phyloP scores from a whole-genome alignment of 2,329 filamentous ascomycete species.

The Hymenoscyphus fructigenus region DNA sequence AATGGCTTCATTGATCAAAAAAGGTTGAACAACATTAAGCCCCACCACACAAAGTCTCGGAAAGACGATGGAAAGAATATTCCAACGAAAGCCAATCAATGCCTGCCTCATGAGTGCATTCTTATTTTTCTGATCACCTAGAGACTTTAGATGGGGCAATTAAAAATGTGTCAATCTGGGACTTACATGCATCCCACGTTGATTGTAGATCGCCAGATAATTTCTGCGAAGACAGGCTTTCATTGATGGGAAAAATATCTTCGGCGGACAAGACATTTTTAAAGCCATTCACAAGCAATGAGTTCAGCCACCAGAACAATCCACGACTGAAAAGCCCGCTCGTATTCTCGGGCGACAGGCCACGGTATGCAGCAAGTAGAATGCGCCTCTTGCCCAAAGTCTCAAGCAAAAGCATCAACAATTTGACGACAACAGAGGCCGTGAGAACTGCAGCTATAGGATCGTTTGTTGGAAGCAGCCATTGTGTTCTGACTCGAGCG shows the following conservation, averaged over 20 bases:
- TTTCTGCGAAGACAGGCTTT: constrained; percentile 16
- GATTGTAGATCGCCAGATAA: no score
- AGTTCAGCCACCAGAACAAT: constrained; percentile 10
- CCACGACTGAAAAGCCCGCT: constrained; percentile 37
- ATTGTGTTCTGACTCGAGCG: constrained; percentile 25
- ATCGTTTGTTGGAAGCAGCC: constrained; percentile 15
- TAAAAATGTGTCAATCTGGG: no score
- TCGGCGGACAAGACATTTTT: constrained; percentile 34
- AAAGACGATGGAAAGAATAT: constrained; percentile 13
- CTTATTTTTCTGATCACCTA: constrained; percentile 25
- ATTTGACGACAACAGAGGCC: constrained; percentile 21
- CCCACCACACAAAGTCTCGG: constrained; percentile 28
- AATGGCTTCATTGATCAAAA: constrained; percentile 23
- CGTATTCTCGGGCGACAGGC: constrained; percentile 33
- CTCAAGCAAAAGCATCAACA: constrained; percentile 24
- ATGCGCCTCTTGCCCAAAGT: constrained; percentile 22
- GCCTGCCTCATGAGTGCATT: constrained; percentile 19
- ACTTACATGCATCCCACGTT: no score
- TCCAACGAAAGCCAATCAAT: constrained; percentile 25
- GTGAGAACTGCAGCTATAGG: constrained; percentile 15
- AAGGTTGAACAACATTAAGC: constrained; percentile 29
- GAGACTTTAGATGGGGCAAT: constrained; percentile 19
- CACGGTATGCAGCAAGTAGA: constrained; percentile 21
- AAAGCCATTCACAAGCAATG: constrained; percentile 36
- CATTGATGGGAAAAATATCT: constrained; percentile 29